phyloP scores from a whole-genome alignment of 441 rosid genomes.

The Melastoma candidum region DNA sequence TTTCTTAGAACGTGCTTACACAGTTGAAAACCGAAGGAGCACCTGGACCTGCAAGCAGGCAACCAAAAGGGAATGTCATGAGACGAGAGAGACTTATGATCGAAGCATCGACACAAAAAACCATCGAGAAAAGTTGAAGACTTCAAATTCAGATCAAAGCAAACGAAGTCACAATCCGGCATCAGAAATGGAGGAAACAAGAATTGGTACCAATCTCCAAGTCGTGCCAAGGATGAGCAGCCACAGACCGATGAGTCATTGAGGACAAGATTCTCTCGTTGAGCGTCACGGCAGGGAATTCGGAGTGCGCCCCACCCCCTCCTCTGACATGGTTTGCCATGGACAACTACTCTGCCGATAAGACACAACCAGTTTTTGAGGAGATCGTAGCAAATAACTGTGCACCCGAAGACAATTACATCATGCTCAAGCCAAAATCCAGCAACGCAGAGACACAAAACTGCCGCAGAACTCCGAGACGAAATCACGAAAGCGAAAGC shows the following conservation, averaged over 20 bases:
- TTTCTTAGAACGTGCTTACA: constrained; percentile 24
- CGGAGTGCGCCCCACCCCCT: constrained; percentile 16
- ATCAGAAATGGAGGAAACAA: not conserved
- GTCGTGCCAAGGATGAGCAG: constrained; percentile 98
- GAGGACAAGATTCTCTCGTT: constrained; percentile 80
- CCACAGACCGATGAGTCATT: constrained; percentile 59
- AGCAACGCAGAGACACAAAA: too few relatives aligned
- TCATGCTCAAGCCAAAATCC: too few relatives aligned
- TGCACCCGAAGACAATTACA: too few relatives aligned
- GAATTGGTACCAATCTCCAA: constrained; percentile 56
- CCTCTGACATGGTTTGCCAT: constrained; percentile 22
- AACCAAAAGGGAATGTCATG: too few relatives aligned
- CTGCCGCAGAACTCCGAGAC: too few relatives aligned
- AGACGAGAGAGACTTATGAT: too few relatives aligned
- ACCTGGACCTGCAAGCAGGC: constrained; percentile 54
- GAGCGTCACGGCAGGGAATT: constrained; percentile 26
- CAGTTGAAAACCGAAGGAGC: constrained; percentile 84
- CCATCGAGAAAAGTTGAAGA: too few relatives aligned
- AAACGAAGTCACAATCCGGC: constrained; percentile 1
- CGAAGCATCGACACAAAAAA: too few relatives aligned
- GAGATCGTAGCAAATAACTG: too few relatives aligned
- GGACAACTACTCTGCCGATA: too few relatives aligned
- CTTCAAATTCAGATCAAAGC: constrained; percentile 5
- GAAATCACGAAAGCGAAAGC: too few relatives aligned
- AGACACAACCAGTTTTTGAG: too few relatives aligned